phyloP scores from a whole-genome alignment of 2,329 filamentous ascomycete genomes.

The Beauveria sp. region DNA sequence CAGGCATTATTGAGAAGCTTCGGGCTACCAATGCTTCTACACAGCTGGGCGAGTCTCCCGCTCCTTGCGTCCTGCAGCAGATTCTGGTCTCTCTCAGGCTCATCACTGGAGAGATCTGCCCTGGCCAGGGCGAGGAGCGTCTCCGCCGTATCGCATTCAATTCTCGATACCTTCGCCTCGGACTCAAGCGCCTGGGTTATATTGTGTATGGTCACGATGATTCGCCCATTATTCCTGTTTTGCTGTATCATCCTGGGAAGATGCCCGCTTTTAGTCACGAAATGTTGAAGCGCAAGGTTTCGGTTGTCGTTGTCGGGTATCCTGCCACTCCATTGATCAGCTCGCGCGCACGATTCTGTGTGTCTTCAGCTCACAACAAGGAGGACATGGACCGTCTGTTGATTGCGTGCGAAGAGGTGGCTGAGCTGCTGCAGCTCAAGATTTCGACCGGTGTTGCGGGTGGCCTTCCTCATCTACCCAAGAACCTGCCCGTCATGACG shows the following conservation, averaged over 20 bases:
- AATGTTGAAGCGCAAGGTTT: slow-evolving; percentile 97
- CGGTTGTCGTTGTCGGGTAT: slow-evolving; percentile 94
- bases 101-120: slow-evolving; percentile 79
- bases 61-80: slow-evolving; percentile 83
- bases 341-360: slow-evolving; percentile 90
- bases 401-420: slow-evolving; percentile 84
- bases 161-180: slow-evolving; percentile 93
- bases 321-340: slow-evolving; percentile 93
- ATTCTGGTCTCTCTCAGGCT: slow-evolving; percentile 81
- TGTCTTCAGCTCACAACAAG: slow-evolving; percentile 95
- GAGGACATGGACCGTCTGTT: slow-evolving; percentile 91
- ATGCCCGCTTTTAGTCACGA: slow-evolving; percentile 98
- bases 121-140: slow-evolving; percentile 91
- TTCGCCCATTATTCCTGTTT: slow-evolving; percentile 88
- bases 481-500: slow-evolving; percentile 50
- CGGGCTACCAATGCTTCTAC: slow-evolving; percentile 78
- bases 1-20: slow-evolving; percentile 87
- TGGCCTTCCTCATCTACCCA: slow-evolving; percentile 68
- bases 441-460: slow-evolving; percentile 95
- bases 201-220: slow-evolving; percentile 98
- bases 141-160: slow-evolving; percentile 96
- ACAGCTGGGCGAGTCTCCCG: slow-evolving; percentile 78
- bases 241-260: slow-evolving; percentile 97
- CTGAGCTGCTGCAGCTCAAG: slow-evolving; percentile 87
- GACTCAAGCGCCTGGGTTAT: slow-evolving; percentile 91